phyloP scores from a whole-genome alignment of 2,329 filamentous ascomycete species.

The Botrytis aclada region DNA sequence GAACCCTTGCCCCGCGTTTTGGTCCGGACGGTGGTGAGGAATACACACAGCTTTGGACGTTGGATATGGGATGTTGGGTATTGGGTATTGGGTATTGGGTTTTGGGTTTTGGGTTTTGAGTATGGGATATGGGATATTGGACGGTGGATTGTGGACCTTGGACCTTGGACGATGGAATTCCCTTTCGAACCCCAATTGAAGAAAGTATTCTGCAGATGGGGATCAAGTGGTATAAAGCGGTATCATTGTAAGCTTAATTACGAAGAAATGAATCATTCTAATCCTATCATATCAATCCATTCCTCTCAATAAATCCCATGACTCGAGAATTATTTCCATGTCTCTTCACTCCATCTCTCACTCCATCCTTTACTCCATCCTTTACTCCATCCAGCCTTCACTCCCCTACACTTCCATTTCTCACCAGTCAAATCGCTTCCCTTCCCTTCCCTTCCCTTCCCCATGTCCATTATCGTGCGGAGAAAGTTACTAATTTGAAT shows the following conservation, averaged over 20 bases:
- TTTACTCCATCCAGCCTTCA: neutral
- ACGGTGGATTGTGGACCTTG: too few species aligned
- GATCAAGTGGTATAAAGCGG: neutral
- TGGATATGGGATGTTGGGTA: too few species aligned
- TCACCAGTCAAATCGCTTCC: neutral
- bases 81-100: too few species aligned
- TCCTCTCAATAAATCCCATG: neutral
- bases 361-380: neutral
- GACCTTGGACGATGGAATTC: too few species aligned
- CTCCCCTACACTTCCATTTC: neutral
- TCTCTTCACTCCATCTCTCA: neutral
- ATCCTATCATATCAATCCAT: neutral
- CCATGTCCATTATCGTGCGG: constrained; percentile 5
- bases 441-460: too few species aligned
- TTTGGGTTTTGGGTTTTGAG: neutral
- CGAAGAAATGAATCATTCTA: neutral
- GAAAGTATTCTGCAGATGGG: neutral
- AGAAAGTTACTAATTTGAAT: neutral
- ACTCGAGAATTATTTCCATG: neutral
- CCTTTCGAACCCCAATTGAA: neutral
- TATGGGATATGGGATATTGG: too few species aligned
- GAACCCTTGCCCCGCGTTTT: neutral
- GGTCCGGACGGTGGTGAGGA: neutral
- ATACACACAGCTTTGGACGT: too few species aligned
- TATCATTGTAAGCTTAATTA: neutral